These are phyloP conservation scores for Phytophthora multivora DNA, from an alignment of 352 stramenopile genomes.

Conservation along the genomic window DNA sequence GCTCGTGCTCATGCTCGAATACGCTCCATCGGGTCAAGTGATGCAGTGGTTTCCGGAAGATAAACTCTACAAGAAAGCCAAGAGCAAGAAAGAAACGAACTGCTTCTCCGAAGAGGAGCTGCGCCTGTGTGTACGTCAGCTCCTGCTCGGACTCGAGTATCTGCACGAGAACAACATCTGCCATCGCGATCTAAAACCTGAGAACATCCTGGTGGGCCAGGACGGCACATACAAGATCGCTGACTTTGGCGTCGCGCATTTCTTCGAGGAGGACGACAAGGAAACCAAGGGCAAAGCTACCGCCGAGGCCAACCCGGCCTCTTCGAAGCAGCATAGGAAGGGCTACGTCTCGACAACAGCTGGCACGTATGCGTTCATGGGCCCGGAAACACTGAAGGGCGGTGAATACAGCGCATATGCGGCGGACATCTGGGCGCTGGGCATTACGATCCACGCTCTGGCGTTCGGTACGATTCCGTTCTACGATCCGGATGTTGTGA, in stretches of 20 bases:
- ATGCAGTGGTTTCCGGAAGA: conserved; percentile 83
- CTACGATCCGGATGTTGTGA: conserved; percentile 78
- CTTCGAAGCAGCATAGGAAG: conserved; percentile 51
- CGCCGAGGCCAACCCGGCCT: not conserved
- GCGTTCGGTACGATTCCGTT: conserved; percentile 85
- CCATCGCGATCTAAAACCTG: conserved; percentile 85
- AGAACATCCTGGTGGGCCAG: conserved; percentile 81
- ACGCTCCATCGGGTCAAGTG: conserved; percentile 77
- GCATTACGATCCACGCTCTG: conserved; percentile 84
- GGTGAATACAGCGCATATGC: conserved; percentile 81
- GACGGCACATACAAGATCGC: conserved; percentile 84
- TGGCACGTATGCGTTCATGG: conserved; percentile 88
- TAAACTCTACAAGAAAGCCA: conserved; percentile 53
- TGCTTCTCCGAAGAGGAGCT: conserved; percentile 64
- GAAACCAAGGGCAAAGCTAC: conserved; percentile 25
- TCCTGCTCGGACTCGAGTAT: conserved; percentile 83
- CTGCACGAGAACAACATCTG: conserved; percentile 88
- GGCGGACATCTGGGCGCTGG: conserved; percentile 88
- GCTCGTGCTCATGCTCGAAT: conserved; percentile 87
- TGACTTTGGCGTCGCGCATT: conserved; percentile 84
- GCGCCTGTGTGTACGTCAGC: conserved; percentile 67
- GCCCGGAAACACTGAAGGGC: conserved; percentile 78
- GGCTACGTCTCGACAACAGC: conserved; percentile 80
- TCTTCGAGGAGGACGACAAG: conserved; percentile 73
- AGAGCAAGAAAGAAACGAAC: conserved; percentile 15